phyloP scores from a whole-genome alignment of 305 asterid species.

The Withania somnifera region DNA sequence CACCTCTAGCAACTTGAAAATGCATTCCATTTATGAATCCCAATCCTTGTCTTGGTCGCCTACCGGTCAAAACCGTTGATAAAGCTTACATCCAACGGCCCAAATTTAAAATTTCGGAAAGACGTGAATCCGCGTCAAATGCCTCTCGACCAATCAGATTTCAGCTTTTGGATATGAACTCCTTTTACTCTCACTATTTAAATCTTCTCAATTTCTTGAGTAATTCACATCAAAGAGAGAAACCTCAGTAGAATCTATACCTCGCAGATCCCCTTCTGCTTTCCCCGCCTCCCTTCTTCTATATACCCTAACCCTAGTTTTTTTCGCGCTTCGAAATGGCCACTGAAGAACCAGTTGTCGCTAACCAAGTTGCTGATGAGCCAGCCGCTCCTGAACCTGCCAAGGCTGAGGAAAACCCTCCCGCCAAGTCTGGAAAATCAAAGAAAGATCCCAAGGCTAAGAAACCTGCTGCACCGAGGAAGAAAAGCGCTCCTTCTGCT shows the following conservation, averaged over 20 bases:
- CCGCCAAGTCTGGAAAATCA: not conserved
- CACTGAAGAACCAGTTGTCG: slow-evolving; percentile 11
- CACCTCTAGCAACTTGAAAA: slow-evolving; percentile 29
- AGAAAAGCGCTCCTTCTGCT: not conserved
- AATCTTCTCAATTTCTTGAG: not conserved
- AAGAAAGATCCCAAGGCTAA: slow-evolving; percentile 3
- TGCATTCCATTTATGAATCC: slow-evolving; percentile 11
- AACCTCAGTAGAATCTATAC: not conserved
- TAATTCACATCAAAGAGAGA: not conserved
- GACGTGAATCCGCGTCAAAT: slow-evolving; percentile 7
- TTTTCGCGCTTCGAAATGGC: slow-evolving; percentile 8
- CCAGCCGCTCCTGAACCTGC: not conserved
- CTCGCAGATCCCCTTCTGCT: not conserved
- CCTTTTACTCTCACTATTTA: slow-evolving; percentile 3
- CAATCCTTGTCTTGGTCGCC: not conserved
- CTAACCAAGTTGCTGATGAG: not conserved
- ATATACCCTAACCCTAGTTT: not conserved
- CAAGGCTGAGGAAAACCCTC: not conserved
- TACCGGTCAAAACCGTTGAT: slow-evolving; percentile 11
- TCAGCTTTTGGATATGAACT: not conserved
- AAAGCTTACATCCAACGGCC: slow-evolving; percentile 3
- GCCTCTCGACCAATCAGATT: slow-evolving; percentile 19
- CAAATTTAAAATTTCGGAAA: not conserved
- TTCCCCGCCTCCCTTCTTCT: not conserved
- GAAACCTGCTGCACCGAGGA: slow-evolving; percentile 5